Conservation (phyloP, 2,329 filamentous ascomycete species). For the Domatiomyces catenatus region DNA sequence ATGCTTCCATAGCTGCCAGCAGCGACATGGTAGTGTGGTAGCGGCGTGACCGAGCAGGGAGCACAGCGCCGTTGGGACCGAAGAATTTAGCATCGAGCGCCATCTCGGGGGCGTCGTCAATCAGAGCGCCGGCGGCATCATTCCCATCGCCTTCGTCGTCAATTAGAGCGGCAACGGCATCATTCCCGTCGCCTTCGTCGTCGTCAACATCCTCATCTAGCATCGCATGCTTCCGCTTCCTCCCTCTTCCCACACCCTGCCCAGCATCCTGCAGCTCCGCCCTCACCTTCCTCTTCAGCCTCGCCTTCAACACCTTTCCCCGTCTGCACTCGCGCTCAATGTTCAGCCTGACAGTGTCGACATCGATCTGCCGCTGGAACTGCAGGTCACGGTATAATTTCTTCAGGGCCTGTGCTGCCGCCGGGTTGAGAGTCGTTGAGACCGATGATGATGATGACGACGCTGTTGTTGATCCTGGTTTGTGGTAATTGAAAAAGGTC, state of each 20-base stretch:
- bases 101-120: neutral
- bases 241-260: slow-evolving; percentile 19
- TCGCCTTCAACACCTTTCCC: slow-evolving; percentile 5
- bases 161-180: no score
- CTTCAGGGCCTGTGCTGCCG: slow-evolving; percentile 51
- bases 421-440: slow-evolving; percentile 33
- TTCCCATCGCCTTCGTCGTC: slow-evolving; percentile 1
- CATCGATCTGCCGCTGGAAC: slow-evolving; percentile 51
- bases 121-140: neutral
- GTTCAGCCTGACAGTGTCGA: slow-evolving; percentile 51
- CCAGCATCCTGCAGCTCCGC: slow-evolving; percentile 21
- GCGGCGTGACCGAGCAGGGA: slow-evolving; percentile 11
- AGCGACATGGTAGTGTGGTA: slow-evolving; percentile 49
- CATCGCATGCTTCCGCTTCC: slow-evolving; percentile 10
- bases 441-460: neutral
- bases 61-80: slow-evolving; percentile 2
- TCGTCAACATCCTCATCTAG: slow-evolving; percentile 1
- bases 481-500: slow-evolving; percentile 66
- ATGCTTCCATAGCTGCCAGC: slow-evolving; percentile 52
- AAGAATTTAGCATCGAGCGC: slow-evolving; percentile 6
- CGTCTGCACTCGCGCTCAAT: slow-evolving; percentile 48
- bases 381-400: slow-evolving; percentile 67
- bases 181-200: neutral
- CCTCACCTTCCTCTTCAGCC: slow-evolving; percentile 12
- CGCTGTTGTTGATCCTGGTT: neutral